A percentile compares a stretch with the other conserved stretches of the same genome.
Conservation (phyloP, 78 protist genomes). For the Cavenderia fasciculata region DNA sequence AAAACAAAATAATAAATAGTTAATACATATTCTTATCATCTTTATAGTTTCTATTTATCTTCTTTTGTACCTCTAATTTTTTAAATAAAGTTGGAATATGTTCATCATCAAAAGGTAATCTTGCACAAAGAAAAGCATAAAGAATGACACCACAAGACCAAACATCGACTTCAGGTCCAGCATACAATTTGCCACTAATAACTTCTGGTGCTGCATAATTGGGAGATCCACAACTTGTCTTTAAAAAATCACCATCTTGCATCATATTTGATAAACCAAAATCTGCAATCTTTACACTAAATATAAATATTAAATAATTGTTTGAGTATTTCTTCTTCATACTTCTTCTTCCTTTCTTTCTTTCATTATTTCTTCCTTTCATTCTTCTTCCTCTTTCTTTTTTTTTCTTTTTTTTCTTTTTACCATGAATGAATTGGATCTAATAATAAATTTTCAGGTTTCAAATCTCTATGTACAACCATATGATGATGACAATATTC, state of each 20-base stretch:
- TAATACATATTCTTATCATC: not conserved
- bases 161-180: slow-evolving; percentile 98
- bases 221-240: slow-evolving; percentile 99
- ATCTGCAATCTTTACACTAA: slow-evolving; percentile 95
- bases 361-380: too few relatives aligned
- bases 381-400: too few relatives aligned
- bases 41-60: not conserved
- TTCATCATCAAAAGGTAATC: slow-evolving; percentile 98
- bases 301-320: too few relatives aligned
- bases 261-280: slow-evolving; percentile 98
- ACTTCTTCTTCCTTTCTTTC: too few relatives aligned
- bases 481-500: slow-evolving; percentile 96
- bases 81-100: slow-evolving; percentile 97
- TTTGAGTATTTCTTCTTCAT: too few relatives aligned
- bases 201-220: slow-evolving; percentile 99
- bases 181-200: slow-evolving; percentile 93
- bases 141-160: slow-evolving; percentile 90
- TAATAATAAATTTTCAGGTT: slow-evolving; percentile 81
- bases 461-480: slow-evolving; percentile 94
- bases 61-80: slow-evolving; percentile 83
- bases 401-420: too few relatives aligned
- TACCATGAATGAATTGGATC: slow-evolving; percentile 55
- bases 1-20: not conserved
- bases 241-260: slow-evolving; percentile 97
- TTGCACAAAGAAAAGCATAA: slow-evolving; percentile 77